Percentiles rank a stretch among this genome's conserved stretches.
These are phyloP conservation scores for Magnaporthiopsis incrustans DNA, from an alignment of 2,329 filamentous ascomycete genomes.

Conservation along the genomic window DNA sequence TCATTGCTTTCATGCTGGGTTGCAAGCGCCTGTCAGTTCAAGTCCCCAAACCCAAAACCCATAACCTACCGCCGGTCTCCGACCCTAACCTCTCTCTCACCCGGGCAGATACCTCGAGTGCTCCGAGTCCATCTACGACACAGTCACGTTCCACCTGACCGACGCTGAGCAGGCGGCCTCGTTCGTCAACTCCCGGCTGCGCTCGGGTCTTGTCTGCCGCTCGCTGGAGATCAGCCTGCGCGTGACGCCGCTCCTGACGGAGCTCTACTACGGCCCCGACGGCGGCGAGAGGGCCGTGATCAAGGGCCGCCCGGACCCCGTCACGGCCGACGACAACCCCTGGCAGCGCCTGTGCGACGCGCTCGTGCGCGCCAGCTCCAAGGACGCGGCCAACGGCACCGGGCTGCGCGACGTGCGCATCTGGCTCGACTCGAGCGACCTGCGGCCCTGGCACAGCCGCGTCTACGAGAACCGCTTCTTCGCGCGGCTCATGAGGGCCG, in stretches of 20 bases:
- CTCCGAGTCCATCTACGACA: constrained; percentile 16
- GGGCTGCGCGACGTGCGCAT: constrained; percentile 18
- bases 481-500: constrained; percentile 13
- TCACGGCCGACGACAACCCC: constrained; percentile 14
- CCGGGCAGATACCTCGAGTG: constrained; percentile 19
- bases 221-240: constrained; percentile 20
- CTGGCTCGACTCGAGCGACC: constrained; percentile 21
- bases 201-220: constrained; percentile 11
- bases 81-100: neutral
- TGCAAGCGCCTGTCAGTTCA: constrained; percentile 21
- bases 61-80: neutral
- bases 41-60: neutral
- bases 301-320: neutral
- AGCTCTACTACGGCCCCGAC: constrained; percentile 17
- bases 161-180: constrained; percentile 15
- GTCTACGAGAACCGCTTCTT: constrained; percentile 22
- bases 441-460: constrained; percentile 21
- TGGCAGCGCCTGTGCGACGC: constrained; percentile 20
- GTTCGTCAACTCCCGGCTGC: constrained; percentile 16
- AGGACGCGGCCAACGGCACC: neutral
- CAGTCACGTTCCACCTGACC: constrained; percentile 22
- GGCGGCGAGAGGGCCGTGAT: constrained; percentile 6
- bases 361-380: constrained; percentile 8
- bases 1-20: constrained; percentile 15
- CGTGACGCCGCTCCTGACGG: constrained; percentile 17